Percentiles rank a stretch among this genome's conserved stretches.
Evolutionary conservation across 116 monocot genomes (phyloP).

Genomic region (Trichopus zeylanicus): DNA sequence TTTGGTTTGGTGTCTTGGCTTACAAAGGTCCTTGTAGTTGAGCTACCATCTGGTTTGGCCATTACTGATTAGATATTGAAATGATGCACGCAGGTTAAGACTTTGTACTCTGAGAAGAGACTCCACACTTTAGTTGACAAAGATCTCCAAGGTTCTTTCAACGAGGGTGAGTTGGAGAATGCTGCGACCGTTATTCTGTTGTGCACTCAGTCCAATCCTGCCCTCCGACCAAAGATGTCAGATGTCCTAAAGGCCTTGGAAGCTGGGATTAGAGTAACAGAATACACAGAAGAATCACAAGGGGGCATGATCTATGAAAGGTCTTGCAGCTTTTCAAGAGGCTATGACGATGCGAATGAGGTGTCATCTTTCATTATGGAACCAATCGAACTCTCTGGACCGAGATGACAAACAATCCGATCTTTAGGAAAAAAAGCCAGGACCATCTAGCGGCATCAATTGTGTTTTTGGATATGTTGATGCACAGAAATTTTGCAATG

Average conservation of each 20-base stretch:
- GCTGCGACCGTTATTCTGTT: slow-evolving; percentile 46
- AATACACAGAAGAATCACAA: slow-evolving; percentile 25
- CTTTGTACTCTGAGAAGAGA: slow-evolving; percentile 52
- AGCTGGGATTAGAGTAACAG: slow-evolving; percentile 21
- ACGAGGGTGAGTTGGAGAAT: slow-evolving; percentile 51
- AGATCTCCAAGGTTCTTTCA: slow-evolving; percentile 49
- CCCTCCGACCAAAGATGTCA: slow-evolving; percentile 74
- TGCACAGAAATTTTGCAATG: no score
- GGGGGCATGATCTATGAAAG: slow-evolving; percentile 12
- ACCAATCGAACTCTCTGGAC: slow-evolving; percentile 84
- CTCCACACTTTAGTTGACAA: slow-evolving; percentile 42
- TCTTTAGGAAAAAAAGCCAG: no score
- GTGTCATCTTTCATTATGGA: slow-evolving; percentile 82
- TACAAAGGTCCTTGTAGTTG: no score
- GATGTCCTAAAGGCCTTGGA: slow-evolving; percentile 65
- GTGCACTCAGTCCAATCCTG: slow-evolving; percentile 69
- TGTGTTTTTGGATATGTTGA: no score
- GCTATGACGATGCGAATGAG: slow-evolving; percentile 41
- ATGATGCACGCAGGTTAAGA: slow-evolving; percentile 71
- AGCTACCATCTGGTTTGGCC: no score
- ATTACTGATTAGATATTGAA: not conserved
- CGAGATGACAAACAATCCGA: slow-evolving; percentile 66
- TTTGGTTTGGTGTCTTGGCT: no score
- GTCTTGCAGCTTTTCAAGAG: slow-evolving; percentile 46
- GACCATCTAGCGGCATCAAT: no score